A percentile compares a stretch with the other conserved stretches of the same genome.
Conservation (phyloP, 2,329 filamentous ascomycete species). For the Thyridium curvatum region DNA sequence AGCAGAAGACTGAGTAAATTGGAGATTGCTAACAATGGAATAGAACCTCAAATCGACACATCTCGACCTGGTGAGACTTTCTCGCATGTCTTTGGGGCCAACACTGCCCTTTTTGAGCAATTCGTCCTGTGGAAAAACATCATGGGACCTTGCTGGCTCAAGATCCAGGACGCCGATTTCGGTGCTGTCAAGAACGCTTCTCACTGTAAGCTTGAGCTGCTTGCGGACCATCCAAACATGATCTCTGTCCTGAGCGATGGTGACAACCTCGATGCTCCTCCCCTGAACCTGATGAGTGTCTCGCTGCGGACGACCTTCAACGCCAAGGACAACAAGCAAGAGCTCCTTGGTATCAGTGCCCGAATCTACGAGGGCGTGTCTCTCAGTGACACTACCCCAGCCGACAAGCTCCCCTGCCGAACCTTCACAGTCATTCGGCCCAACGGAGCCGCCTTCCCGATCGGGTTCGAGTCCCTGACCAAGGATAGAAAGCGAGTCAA, state of each 20-base stretch:
- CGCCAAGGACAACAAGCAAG: slow-evolving; percentile 88
- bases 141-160: slow-evolving; percentile 98
- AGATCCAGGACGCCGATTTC: slow-evolving; percentile 82
- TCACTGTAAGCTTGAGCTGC: slow-evolving; percentile 92
- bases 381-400: slow-evolving; percentile 78
- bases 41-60: slow-evolving; percentile 63
- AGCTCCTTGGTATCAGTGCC: slow-evolving; percentile 86
- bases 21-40: slow-evolving; percentile 4
- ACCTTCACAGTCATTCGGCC: slow-evolving; percentile 91
- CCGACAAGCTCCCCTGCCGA: slow-evolving; percentile 81
- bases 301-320: slow-evolving; percentile 85
- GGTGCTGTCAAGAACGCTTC: slow-evolving; percentile 82
- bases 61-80: slow-evolving; percentile 79
- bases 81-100: slow-evolving; percentile 88
- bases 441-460: slow-evolving; percentile 66
- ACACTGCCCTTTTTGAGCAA: slow-evolving; percentile 92
- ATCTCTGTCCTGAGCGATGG: slow-evolving; percentile 69
- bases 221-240: slow-evolving; percentile 70
- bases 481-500: slow-evolving; percentile 56
- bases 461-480: slow-evolving; percentile 77
- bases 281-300: slow-evolving; percentile 93
- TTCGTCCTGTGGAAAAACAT: slow-evolving; percentile 99
- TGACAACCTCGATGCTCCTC: slow-evolving; percentile 76
- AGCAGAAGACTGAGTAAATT: slow-evolving; percentile 9
- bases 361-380: slow-evolving; percentile 89